Evolutionary conservation across 176 grass and related monocot species (phyloP).

Genomic region (Panicum miliaceum): DNA sequence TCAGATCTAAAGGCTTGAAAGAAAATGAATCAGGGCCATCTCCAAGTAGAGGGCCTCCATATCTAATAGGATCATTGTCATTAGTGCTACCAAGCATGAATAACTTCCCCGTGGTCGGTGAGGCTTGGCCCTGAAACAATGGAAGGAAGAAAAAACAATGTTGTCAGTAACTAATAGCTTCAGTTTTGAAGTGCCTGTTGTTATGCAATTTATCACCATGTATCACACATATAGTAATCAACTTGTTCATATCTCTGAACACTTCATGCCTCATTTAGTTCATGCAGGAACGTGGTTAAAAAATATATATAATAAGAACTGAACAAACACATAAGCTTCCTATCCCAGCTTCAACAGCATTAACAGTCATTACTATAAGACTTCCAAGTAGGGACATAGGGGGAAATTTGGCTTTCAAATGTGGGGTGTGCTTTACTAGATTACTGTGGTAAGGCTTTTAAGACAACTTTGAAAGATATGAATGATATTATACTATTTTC

Average conservation of each 20-base stretch:
- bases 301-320: not conserved
- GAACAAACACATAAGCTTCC: not conserved
- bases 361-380: not conserved
- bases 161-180: not conserved
- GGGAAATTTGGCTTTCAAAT: not conserved
- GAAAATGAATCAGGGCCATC: slow-evolving; percentile 46
- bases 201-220: not conserved
- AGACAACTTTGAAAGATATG: not conserved
- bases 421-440: not conserved
- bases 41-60: slow-evolving; percentile 27
- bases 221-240: not conserved
- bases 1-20: slow-evolving; percentile 59
- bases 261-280: not conserved
- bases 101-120: slow-evolving; percentile 75
- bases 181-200: not conserved
- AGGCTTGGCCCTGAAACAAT: slow-evolving; percentile 61
- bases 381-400: not conserved
- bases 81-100: slow-evolving; percentile 34
- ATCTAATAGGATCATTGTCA: slow-evolving; percentile 32
- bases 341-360: not conserved
- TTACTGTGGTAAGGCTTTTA: not conserved
- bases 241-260: not conserved
- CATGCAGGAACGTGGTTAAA: not conserved
- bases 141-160: not conserved
- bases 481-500: not conserved